Base-by-base conservation (phyloP, 2,329 filamentous ascomycete genomes). In the Ascochyta lentis region DNA sequence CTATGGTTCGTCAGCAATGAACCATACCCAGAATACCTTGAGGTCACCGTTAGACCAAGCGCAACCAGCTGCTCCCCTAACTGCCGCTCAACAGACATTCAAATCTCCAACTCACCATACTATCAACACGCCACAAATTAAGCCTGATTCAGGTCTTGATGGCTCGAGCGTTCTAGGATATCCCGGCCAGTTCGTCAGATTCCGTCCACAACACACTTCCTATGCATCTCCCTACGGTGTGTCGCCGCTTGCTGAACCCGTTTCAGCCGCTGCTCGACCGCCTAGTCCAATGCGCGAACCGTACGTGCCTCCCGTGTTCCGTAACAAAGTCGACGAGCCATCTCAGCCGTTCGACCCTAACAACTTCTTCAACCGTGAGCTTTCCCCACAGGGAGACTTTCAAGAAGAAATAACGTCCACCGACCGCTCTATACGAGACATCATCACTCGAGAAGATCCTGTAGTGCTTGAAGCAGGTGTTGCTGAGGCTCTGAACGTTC, bases 391-490 rank as follows among this genome's bases (percentile, higher is more conserved):
- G 5, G 31, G n/a, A 10, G 50, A 59, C 2, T 31, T 43, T 9
- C 45, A 62, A 22, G 34, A 54, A 27, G 46, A 56, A 15, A 16
- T 35, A 4, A 49, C 33, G 34, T 45, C 61, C 2, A 45, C 52
- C 0, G 31, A 68, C 41, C 58, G 40, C 3, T 53, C 38, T 49
- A 65, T 81, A 16, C 67, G 71, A 37, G 54, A 66, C 26, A 61
- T 80, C 13, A 66, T 76, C 4, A 63, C 68, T 4, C 66, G 74
- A 12, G 56, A 67, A 3, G 54, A 66, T 2, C 67, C 73, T 0
- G 65, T 74, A 26, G 64, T 75, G 12, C 66, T 80, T 1, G 79
- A 80, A 55, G 66, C 71, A 10, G 75, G 73, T 15, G 77, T 81
- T 3, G 55, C 70, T 35, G 66, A 71, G 35, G 76, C 78, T 0